Percentiles rank a stretch among this genome's conserved stretches.
These are phyloP conservation scores for Heliamphora exappendiculata DNA, from an alignment of 148 eudicot genomes.

Conservation along the genomic window DNA sequence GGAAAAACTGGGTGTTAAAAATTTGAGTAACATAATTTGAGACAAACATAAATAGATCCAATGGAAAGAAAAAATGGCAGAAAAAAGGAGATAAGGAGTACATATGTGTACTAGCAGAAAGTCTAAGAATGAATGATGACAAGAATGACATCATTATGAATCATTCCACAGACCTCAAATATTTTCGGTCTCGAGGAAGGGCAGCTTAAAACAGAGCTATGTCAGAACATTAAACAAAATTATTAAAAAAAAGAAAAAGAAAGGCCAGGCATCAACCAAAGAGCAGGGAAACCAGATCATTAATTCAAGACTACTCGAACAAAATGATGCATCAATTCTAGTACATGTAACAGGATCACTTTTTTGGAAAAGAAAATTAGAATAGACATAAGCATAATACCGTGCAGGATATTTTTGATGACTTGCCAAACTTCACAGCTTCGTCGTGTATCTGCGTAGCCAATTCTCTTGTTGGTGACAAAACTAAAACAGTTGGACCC, in stretches of 20 bases:
- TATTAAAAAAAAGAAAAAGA: neutral
- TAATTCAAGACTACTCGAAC: no score
- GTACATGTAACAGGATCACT: neutral
- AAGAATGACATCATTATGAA: neutral
- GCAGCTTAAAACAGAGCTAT: neutral
- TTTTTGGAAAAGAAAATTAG: neutral
- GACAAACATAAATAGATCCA: neutral
- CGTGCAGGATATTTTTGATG: slow-evolving; percentile 67
- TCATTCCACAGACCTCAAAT: neutral
- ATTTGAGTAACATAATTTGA: neutral
- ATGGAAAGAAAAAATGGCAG: neutral
- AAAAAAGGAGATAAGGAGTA: neutral
- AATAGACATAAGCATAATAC: slow-evolving; percentile 23
- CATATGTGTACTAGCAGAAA: neutral
- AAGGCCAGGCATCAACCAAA: no score
- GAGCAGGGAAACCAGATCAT: neutral
- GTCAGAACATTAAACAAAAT: neutral
- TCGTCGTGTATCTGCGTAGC: slow-evolving; percentile 96
- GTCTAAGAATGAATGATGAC: neutral
- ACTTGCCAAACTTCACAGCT: slow-evolving; percentile 77
- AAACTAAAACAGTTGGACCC: slow-evolving; percentile 91
- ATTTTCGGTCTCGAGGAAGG: no score
- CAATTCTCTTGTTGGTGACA: slow-evolving; percentile 91
- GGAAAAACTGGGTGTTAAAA: neutral
- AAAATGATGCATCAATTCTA: neutral